Percentiles rank a stretch among this genome's conserved stretches.
Conservation (phyloP, 495 filamentous ascomycete species). For the Acidomyces sp. region DNA sequence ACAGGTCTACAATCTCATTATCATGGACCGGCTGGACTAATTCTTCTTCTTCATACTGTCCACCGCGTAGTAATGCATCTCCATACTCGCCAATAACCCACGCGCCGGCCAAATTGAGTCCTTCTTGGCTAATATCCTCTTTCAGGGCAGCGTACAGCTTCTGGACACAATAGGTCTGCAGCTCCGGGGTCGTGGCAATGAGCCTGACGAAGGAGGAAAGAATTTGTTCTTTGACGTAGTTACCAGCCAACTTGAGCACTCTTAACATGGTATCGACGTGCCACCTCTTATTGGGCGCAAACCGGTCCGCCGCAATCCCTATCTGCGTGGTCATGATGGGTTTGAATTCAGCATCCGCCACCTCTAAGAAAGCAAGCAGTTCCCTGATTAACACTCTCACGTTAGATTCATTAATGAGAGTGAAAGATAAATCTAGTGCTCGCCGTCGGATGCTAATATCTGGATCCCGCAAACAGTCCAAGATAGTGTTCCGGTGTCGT, state of each 20-base stretch:
- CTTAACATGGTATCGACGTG: conserved; percentile 94
- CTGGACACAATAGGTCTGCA: conserved; percentile 92
- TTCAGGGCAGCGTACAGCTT: conserved; percentile 83
- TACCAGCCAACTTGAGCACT: conserved; percentile 86
- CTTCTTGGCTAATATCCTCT: conserved; percentile 94
- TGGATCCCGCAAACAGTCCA: conserved; percentile 93
- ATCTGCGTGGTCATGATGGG: conserved; percentile 94
- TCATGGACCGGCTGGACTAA: conserved; percentile 80
- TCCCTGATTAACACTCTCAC: conserved; percentile 87
- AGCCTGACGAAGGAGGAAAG: conserved; percentile 91
- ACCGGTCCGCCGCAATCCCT: conserved; percentile 89
- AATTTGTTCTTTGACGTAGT: conserved; percentile 96
- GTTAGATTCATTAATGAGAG: conserved; percentile 91
- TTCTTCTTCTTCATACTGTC: conserved; percentile 92
- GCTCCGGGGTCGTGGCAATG: conserved; percentile 83
- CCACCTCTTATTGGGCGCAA: conserved; percentile 93
- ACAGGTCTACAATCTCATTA: conserved; percentile 80
- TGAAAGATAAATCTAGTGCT: conserved; percentile 92
- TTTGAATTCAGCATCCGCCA: conserved; percentile 97
- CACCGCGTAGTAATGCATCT: conserved; percentile 72
- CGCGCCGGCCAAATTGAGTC: conserved; percentile 80
- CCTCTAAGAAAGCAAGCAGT: conserved; percentile 84
- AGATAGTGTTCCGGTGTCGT: conserved; percentile 88
- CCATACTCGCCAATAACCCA: conserved; percentile 98
- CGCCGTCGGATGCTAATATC: conserved; percentile 94